These are phyloP conservation scores for Diaporthe humulicola DNA, from an alignment of 2,329 filamentous ascomycete genomes.

Conservation along the genomic window DNA sequence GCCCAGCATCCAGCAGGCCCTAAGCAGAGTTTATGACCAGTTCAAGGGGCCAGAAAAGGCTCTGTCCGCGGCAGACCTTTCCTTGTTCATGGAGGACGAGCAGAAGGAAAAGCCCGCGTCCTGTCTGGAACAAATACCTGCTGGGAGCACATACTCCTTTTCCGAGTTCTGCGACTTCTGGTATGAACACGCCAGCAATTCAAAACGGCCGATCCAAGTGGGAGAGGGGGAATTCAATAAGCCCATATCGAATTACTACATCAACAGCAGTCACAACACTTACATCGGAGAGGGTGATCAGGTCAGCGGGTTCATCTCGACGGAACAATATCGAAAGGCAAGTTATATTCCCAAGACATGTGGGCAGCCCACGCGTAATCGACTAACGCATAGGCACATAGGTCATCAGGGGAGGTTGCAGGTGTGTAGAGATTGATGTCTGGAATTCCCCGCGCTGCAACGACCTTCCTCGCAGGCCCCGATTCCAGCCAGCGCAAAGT, in stretches of 20 bases:
- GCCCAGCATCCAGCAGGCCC: constrained; percentile 23
- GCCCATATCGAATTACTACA: constrained; percentile 90
- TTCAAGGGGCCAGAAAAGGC: constrained; percentile 25
- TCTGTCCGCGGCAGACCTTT: constrained; percentile 26
- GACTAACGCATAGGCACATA: constrained; percentile 1
- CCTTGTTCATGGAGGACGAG: constrained; percentile 15
- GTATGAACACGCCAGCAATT: constrained; percentile 57
- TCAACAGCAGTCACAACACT: constrained; percentile 95
- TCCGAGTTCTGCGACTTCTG: constrained; percentile 65
- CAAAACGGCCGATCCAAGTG: constrained; percentile 55
- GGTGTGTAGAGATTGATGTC: constrained; percentile 95
- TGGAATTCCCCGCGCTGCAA: constrained; percentile 77
- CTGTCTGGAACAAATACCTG: constrained; percentile 44
- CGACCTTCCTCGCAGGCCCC: constrained; percentile 51
- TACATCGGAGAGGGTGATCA: constrained; percentile 89
- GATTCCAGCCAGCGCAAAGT: constrained; percentile 48
- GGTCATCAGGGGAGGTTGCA: constrained; percentile 76
- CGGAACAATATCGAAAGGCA: constrained; percentile 79
- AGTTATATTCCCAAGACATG: constrained; percentile 44
- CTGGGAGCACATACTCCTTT: constrained; percentile 57
- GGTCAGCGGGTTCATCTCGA: constrained; percentile 80
- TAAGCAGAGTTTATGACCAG: constrained; percentile 33
- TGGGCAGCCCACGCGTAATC: not conserved
- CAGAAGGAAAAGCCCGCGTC: constrained; percentile 15
- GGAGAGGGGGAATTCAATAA: constrained; percentile 69